phyloP scores from a whole-genome alignment of 306 rosid species.

The Quercus suber region DNA sequence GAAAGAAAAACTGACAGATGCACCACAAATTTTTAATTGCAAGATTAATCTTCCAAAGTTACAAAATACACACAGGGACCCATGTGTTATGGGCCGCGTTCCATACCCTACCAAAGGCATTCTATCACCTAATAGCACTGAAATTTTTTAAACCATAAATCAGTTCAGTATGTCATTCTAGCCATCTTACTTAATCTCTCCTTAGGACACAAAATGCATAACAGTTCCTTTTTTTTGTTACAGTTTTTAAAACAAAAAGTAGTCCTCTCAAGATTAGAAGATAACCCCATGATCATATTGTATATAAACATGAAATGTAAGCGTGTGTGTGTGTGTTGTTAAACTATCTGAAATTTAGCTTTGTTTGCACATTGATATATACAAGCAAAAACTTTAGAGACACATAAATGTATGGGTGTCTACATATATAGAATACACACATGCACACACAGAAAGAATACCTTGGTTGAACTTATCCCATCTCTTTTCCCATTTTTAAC shows the following conservation, averaged over 20 bases:
- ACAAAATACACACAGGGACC: background rate
- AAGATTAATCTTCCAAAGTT: background rate
- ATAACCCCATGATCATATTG: background rate
- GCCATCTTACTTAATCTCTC: background rate
- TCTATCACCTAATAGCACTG: background rate
- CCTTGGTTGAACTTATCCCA: conserved; percentile 23
- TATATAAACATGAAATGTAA: background rate
- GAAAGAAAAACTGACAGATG: background rate
- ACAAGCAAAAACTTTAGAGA: background rate
- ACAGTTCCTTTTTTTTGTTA: background rate
- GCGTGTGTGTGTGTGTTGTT: too few relatives aligned
- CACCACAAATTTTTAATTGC: background rate
- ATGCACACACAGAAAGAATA: background rate
- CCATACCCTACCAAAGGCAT: background rate
- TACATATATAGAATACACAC: background rate
- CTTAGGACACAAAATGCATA: background rate
- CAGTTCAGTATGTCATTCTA: background rate
- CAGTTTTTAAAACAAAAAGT: background rate
- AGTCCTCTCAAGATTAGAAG: background rate
- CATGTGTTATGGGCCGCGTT: background rate
- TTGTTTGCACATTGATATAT: background rate
- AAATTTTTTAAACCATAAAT: background rate
- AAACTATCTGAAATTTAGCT: background rate
- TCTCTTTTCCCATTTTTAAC: conserved; percentile 22
- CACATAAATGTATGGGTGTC: background rate